phyloP scores from a whole-genome alignment of 495 filamentous ascomycete genomes.

The Penicillium odoratum region DNA sequence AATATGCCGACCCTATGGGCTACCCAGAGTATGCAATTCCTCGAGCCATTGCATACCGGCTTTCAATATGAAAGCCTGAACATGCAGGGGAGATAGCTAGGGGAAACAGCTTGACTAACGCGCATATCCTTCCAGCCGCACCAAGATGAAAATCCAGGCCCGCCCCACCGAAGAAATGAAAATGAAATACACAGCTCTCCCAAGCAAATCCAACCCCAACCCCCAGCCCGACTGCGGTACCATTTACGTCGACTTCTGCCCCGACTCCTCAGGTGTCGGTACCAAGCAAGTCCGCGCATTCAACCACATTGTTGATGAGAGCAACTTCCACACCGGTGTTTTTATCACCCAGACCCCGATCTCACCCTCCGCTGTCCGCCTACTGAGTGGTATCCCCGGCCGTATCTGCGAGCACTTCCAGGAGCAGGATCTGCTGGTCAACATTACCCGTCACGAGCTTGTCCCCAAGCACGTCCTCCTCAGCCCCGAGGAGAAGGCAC shows the following conservation, averaged over 20 bases:
- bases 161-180: slow-evolving; percentile 81
- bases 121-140: slow-evolving; percentile 58
- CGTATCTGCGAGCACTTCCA: slow-evolving; percentile 89
- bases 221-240: slow-evolving; percentile 73
- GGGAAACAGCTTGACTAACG: not conserved
- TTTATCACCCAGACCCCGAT: slow-evolving; percentile 80
- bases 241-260: slow-evolving; percentile 90
- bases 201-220: slow-evolving; percentile 62
- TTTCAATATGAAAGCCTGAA: not conserved
- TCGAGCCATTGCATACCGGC: not conserved
- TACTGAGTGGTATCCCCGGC: slow-evolving; percentile 74
- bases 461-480: slow-evolving; percentile 92
- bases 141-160: slow-evolving; percentile 80
- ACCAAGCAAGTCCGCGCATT: slow-evolving; percentile 90
- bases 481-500: slow-evolving; percentile 82
- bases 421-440: slow-evolving; percentile 93
- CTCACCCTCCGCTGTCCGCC: slow-evolving; percentile 67
- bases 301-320: slow-evolving; percentile 71
- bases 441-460: slow-evolving; percentile 97
- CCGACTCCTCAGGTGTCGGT: slow-evolving; percentile 68
- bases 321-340: slow-evolving; percentile 85
- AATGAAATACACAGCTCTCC: slow-evolving; percentile 70
- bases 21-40: slow-evolving; percentile 60
- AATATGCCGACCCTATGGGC: slow-evolving; percentile 69
- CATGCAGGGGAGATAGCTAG: too few species aligned